Conservation (phyloP, 768 basidiomycete species). For the Boletellus ananiceps region DNA sequence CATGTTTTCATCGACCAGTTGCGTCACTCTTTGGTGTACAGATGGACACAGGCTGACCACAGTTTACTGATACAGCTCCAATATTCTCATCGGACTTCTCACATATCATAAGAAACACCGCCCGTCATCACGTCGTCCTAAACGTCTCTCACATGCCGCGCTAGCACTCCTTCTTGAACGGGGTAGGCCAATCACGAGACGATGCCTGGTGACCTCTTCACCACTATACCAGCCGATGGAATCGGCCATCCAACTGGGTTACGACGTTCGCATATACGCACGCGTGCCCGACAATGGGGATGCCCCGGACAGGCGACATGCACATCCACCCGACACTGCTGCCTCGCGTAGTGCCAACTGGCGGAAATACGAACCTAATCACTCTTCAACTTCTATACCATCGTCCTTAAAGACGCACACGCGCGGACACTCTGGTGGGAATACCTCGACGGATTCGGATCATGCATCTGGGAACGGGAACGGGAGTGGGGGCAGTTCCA, state of each 20-base stretch:
- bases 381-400: not conserved
- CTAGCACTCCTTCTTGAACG: slow-evolving; percentile 77
- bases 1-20: slow-evolving; percentile 46
- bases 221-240: slow-evolving; percentile 84
- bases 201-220: slow-evolving; percentile 76
- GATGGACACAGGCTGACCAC: slow-evolving; percentile 6
- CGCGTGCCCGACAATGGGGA: slow-evolving; percentile 67
- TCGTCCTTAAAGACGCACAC: slow-evolving; percentile 10
- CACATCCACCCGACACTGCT: slow-evolving; percentile 10
- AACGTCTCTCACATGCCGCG: slow-evolving; percentile 71
- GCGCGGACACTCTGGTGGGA: slow-evolving; percentile 18
- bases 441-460: slow-evolving; percentile 27
- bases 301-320: slow-evolving; percentile 48
- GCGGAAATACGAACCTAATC: slow-evolving; percentile 20
- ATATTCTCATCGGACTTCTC: slow-evolving; percentile 83
- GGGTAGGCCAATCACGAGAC: slow-evolving; percentile 67
- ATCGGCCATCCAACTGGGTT: slow-evolving; percentile 64
- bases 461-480: slow-evolving; percentile 4
- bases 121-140: slow-evolving; percentile 34
- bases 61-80: slow-evolving; percentile 51
- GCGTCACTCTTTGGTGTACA: slow-evolving; percentile 14
- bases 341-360: slow-evolving; percentile 14
- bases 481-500: slow-evolving; percentile 8
- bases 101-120: slow-evolving; percentile 57
- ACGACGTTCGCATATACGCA: slow-evolving; percentile 65